phyloP scores from a whole-genome alignment of 306 rosid species.

The Arachis hypogaea region DNA sequence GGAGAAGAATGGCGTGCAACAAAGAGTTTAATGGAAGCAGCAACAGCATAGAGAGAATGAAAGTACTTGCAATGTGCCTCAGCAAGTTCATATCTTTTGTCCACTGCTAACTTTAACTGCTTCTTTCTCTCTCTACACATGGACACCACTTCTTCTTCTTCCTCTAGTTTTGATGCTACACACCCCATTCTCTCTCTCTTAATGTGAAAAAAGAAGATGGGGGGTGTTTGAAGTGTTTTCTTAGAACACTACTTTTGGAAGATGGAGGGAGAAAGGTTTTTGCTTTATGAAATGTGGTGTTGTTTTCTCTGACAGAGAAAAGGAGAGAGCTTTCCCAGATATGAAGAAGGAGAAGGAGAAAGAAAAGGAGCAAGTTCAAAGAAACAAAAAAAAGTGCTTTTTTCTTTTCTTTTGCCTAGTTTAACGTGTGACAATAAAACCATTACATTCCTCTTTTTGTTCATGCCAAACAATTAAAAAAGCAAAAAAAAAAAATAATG shows the following conservation, averaged over 20 bases:
- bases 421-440: constrained; percentile 35
- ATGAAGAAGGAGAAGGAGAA: constrained; percentile 21
- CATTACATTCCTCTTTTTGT: constrained; percentile 37
- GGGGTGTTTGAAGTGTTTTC: background rate
- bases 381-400: constrained; percentile 40
- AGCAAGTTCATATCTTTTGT: constrained; percentile 83
- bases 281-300: constrained; percentile 49
- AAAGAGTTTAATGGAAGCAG: constrained; percentile 78
- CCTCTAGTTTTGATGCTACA: constrained; percentile 95
- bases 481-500: constrained; percentile 13
- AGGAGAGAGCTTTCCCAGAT: constrained; percentile 48
- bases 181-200: constrained; percentile 69
- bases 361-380: constrained; percentile 28
- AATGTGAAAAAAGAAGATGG: background rate
- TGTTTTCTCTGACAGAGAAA: constrained; percentile 53
- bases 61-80: constrained; percentile 87
- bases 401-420: constrained; percentile 35
- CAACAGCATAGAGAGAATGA: constrained; percentile 73
- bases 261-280: constrained; percentile 49
- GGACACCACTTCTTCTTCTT: constrained; percentile 74
- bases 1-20: constrained; percentile 91
- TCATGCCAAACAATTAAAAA: too few species aligned
- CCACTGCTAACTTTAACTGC: constrained; percentile 75
- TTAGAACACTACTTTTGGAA: constrained; percentile 34
- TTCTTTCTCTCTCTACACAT: constrained; percentile 90